phyloP scores from a whole-genome alignment of 192 early-diverging fungal species.

The Mortierella antarctica region DNA sequence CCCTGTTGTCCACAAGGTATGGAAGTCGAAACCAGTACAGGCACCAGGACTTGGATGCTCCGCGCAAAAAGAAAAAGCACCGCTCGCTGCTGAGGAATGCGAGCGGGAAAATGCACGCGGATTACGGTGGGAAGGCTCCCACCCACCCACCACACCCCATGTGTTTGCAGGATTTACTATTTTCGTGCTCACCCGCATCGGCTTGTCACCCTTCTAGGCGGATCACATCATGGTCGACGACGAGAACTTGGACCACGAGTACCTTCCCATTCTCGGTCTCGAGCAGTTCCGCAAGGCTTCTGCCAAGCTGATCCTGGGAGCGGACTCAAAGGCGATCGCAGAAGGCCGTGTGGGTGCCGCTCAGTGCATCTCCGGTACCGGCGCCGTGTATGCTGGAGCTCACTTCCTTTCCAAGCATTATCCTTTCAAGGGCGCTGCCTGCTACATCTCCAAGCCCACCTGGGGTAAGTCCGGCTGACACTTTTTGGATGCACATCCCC shows the following conservation, averaged over 20 bases:
- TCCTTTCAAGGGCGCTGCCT: slow-evolving; percentile 62
- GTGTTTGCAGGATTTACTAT: neutral
- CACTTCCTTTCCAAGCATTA: slow-evolving; percentile 84
- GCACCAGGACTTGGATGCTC: neutral
- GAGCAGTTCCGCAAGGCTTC: slow-evolving; percentile 84
- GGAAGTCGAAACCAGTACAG: neutral
- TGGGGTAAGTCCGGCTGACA: slow-evolving; percentile 75
- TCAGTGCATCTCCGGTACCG: slow-evolving; percentile 97
- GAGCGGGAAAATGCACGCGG: neutral
- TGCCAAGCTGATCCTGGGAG: slow-evolving; percentile 84
- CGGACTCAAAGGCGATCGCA: slow-evolving; percentile 72
- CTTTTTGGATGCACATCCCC: slow-evolving; percentile 8
- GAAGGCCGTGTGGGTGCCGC: slow-evolving; percentile 78
- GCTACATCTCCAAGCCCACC: slow-evolving; percentile 95
- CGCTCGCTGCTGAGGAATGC: neutral
- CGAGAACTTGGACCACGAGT: slow-evolving; percentile 89
- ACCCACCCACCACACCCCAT: neutral
- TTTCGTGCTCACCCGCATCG: neutral
- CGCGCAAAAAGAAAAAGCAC: neutral
- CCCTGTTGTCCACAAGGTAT: slow-evolving; percentile 91
- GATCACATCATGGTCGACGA: slow-evolving; percentile 79
- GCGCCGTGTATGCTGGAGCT: slow-evolving; percentile 88
- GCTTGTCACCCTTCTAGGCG: slow-evolving; percentile 60
- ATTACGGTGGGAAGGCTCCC: neutral
- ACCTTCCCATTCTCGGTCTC: slow-evolving; percentile 89